Percentiles rank a stretch among this genome's conserved stretches.
phyloP scores from a whole-genome alignment of 805 yeast species.

The Komagataella phaffii region DNA sequence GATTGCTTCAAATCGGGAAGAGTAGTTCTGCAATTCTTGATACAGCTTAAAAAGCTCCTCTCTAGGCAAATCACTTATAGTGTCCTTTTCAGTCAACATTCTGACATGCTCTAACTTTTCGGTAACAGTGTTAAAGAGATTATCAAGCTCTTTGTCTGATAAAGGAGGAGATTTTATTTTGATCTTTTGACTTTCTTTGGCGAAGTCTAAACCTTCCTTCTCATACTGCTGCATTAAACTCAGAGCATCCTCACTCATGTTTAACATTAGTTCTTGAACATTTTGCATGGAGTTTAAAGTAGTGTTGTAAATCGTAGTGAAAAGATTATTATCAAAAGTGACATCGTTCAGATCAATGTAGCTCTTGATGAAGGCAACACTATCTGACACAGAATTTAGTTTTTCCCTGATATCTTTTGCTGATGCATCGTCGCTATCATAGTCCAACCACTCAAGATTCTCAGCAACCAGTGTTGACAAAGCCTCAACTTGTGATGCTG shows the following conservation, averaged over 20 bases:
- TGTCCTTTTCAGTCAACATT: conserved; percentile 11
- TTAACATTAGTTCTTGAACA: conserved; percentile 29
- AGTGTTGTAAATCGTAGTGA: conserved; percentile 26
- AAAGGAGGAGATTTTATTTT: conserved; percentile 15
- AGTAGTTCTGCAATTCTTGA: conserved; percentile 8
- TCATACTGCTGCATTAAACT: conserved; percentile 28
- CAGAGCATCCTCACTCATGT: conserved; percentile 30
- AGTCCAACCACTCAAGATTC: conserved; percentile 67
- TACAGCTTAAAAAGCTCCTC: conserved; percentile 13
- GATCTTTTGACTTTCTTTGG: conserved; percentile 33
- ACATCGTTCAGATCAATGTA: conserved; percentile 27
- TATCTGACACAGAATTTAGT: conserved; percentile 14
- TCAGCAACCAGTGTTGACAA: conserved; percentile 27
- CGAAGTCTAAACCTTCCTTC: conserved; percentile 33
- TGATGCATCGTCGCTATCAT: conserved; percentile 42
- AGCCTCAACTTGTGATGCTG: conserved; percentile 22
- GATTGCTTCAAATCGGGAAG: conserved; percentile 8
- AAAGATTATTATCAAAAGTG: conserved; percentile 32
- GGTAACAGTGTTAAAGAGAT: conserved; percentile 11
- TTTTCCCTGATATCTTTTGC: conserved; percentile 23
- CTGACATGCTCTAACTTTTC: conserved; percentile 16
- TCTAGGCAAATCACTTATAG: conserved; percentile 7
- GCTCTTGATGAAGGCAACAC: conserved; percentile 20
- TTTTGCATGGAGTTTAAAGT: conserved; percentile 26
- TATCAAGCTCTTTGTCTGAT: conserved; percentile 15